phyloP scores from a whole-genome alignment of 306 rosid genomes.

The Lablab purpureus region DNA sequence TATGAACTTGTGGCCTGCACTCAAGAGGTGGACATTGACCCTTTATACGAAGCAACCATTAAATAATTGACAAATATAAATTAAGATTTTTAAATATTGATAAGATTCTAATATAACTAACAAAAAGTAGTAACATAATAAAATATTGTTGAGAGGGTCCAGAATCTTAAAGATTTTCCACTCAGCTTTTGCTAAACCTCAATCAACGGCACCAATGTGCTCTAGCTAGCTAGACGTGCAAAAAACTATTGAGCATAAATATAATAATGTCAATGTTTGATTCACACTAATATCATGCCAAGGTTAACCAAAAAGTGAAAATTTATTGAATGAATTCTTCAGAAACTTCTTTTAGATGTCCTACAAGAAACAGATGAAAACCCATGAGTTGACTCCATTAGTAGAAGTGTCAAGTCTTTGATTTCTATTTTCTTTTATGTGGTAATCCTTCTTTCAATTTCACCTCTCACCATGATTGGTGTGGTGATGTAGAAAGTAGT shows the following conservation, averaged over 20 bases:
- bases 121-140: not conserved
- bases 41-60: not conserved
- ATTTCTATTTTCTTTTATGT: too few relatives aligned
- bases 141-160: constrained; percentile 25
- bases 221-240: constrained; percentile 10
- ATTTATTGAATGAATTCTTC: not conserved
- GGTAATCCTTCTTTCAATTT: too few relatives aligned
- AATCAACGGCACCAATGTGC: constrained; percentile 39
- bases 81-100: not conserved
- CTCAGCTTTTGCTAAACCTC: constrained; percentile 28
- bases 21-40: constrained; percentile 21
- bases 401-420: not conserved
- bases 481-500: not conserved
- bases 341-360: not conserved
- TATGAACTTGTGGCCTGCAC: not conserved
- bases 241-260: not conserved
- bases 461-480: not conserved
- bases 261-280: not conserved
- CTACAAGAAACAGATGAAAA: not conserved
- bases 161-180: constrained; percentile 3
- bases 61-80: not conserved
- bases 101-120: not conserved
- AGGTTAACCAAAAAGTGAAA: not conserved
- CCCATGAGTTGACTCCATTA: not conserved
- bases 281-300: not conserved